Evolutionary conservation across 148 eudicot species (phyloP).

Genomic region (Cornus suecica): DNA sequence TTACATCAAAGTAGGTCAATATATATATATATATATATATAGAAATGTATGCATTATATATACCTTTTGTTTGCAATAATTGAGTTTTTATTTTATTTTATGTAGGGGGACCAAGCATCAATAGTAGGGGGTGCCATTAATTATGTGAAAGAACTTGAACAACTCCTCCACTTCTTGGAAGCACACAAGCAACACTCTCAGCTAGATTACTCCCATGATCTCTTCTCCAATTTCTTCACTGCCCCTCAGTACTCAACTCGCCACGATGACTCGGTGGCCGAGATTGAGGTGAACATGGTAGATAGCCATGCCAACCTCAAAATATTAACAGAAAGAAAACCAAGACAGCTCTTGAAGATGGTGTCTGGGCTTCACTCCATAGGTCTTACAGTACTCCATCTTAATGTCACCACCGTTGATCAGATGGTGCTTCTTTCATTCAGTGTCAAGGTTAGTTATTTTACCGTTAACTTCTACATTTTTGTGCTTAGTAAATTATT

Average conservation of each 20-base stretch:
- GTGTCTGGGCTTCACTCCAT: conserved; percentile 30
- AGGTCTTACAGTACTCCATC: conserved; percentile 46
- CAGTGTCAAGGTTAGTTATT: conserved; percentile 43
- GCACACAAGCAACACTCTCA: conserved; percentile 19
- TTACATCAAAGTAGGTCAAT: too few relatives aligned
- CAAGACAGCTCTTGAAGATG: conserved; percentile 43
- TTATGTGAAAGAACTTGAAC: conserved; percentile 63
- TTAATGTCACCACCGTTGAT: conserved; percentile 48
- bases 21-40: too few relatives aligned
- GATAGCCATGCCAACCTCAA: conserved; percentile 50
- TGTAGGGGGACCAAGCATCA: conserved; percentile 75
- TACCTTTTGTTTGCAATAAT: background rate
- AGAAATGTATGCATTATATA: too few relatives aligned
- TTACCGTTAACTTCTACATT: too few relatives aligned
- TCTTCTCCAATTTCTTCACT: conserved; percentile 40
- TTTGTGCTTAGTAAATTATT: too few relatives aligned
- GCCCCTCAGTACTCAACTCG: conserved; percentile 49
- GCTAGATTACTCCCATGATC: background rate
- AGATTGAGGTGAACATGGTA: conserved; percentile 45
- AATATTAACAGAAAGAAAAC: conserved; percentile 37
- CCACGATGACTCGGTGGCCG: conserved; percentile 23
- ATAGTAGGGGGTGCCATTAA: conserved; percentile 63
- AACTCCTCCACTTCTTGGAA: conserved; percentile 41
- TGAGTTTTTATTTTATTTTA: background rate
- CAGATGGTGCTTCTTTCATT: conserved; percentile 41